These are phyloP conservation scores for Phytophthora parvispora DNA, from an alignment of 352 stramenopile genomes.

Conservation along the genomic window DNA sequence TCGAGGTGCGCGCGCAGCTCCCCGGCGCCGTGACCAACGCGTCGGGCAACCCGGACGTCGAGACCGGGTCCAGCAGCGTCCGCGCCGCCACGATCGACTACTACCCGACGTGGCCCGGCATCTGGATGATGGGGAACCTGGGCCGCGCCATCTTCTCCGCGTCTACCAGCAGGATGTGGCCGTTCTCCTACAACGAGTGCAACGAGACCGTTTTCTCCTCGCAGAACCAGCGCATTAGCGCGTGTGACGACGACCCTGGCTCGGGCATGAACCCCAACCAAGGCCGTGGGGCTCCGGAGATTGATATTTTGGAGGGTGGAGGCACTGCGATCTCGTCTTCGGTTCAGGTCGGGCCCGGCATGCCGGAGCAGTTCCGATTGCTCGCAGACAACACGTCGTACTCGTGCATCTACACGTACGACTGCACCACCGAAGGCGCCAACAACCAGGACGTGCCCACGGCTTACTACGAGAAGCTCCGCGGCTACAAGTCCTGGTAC, in stretches of 20 bases:
- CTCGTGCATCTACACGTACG: slow-evolving; percentile 44
- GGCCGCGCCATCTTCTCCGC: slow-evolving; percentile 22
- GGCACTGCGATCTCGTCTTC: slow-evolving; percentile 75
- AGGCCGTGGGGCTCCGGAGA: slow-evolving; percentile 48
- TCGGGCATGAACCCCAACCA: slow-evolving; percentile 77
- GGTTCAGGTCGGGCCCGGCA: slow-evolving; percentile 76
- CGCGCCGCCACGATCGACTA: slow-evolving; percentile 21
- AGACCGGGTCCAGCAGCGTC: slow-evolving; percentile 6
- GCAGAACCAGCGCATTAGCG: slow-evolving; percentile 52
- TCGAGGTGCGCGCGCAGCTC: slow-evolving; percentile 90
- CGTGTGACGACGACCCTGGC: slow-evolving; percentile 89
- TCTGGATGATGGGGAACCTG: slow-evolving; percentile 25
- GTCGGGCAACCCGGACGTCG: slow-evolving; percentile 41
- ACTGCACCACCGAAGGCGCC: slow-evolving; percentile 33
- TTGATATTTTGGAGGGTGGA: slow-evolving; percentile 30
- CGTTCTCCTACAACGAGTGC: slow-evolving; percentile 93
- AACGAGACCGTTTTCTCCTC: slow-evolving; percentile 46
- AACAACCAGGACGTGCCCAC: slow-evolving; percentile 41
- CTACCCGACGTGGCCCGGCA: slow-evolving; percentile 25
- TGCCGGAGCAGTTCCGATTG: slow-evolving; percentile 43
- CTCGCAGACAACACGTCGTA: slow-evolving; percentile 28
- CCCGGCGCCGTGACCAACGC: slow-evolving; percentile 35
- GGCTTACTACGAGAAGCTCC: slow-evolving; percentile 32
- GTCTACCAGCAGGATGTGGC: slow-evolving; percentile 82
- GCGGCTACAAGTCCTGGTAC: slow-evolving; percentile 33